phyloP scores from a whole-genome alignment of 2,329 filamentous ascomycete genomes.

The Sphaerulina populicola region DNA sequence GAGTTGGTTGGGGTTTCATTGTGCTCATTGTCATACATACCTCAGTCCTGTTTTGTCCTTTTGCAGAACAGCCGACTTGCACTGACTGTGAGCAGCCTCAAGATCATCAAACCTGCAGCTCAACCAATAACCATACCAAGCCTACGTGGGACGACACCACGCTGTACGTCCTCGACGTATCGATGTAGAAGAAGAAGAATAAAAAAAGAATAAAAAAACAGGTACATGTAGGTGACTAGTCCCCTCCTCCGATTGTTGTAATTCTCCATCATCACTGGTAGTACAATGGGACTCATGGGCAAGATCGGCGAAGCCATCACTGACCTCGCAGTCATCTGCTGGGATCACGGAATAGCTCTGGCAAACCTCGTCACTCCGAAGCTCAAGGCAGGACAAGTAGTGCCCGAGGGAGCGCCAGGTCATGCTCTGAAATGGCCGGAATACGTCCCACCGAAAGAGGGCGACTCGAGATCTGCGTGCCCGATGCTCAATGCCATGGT shows the following conservation, averaged over 20 bases:
- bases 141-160: constrained; percentile 1
- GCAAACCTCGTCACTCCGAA: constrained; percentile 35
- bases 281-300: constrained; percentile 20
- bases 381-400: constrained; percentile 32
- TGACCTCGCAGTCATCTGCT: constrained; percentile 34
- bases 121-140: too few species aligned
- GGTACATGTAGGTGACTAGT: background rate
- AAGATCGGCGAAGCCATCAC: constrained; percentile 28
- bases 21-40: too few species aligned
- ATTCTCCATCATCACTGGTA: background rate
- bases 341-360: constrained; percentile 36
- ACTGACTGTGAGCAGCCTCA: too few species aligned
- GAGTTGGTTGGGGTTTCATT: too few species aligned
- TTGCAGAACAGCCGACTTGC: too few species aligned
- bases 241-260: background rate
- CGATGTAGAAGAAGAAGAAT: too few species aligned
- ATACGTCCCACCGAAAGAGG: constrained; percentile 33
- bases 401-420: constrained; percentile 32
- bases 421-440: constrained; percentile 30
- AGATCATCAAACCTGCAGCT: too few species aligned
- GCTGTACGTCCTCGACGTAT: constrained; percentile 4
- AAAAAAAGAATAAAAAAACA: too few species aligned
- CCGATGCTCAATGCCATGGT: constrained; percentile 28
- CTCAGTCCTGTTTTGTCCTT: too few species aligned
- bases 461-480: constrained; percentile 30